These are phyloP conservation scores for Graphiopsis chlorocephala DNA, from an alignment of 2,329 filamentous ascomycete genomes.

Conservation along the genomic window DNA sequence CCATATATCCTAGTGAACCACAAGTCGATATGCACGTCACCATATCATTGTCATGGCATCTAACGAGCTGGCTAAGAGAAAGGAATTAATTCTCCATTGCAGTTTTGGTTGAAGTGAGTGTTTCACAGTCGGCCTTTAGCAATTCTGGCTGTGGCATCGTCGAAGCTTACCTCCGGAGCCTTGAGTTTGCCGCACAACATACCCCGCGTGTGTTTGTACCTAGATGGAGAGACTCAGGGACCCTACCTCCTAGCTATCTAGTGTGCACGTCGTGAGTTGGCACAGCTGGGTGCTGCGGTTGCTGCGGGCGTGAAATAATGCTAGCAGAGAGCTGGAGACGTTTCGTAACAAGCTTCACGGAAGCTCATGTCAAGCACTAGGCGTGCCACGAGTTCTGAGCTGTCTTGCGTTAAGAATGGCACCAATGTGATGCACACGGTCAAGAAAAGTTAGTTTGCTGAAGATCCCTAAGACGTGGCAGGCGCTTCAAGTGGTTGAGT, in stretches of 20 bases:
- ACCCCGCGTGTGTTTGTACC: slow-evolving; percentile 3
- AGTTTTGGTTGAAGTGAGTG: not conserved
- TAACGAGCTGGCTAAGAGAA: not conserved
- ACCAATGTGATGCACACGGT: not conserved
- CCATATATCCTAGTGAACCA: not conserved
- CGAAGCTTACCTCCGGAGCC: not conserved
- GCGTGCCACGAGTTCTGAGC: not conserved
- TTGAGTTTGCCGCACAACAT: not conserved
- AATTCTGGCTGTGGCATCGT: not conserved
- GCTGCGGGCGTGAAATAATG: not conserved
- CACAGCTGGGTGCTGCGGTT: slow-evolving; percentile 7
- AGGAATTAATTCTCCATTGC: not conserved
- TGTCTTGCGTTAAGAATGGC: not conserved
- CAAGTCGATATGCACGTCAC: not conserved
- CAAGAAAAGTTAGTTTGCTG: not conserved
- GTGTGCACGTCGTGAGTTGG: not conserved
- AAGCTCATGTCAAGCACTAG: not conserved
- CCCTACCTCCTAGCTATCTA: not conserved
- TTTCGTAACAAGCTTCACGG: slow-evolving; percentile 2
- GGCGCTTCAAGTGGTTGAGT: not conserved
- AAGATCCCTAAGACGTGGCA: not conserved
- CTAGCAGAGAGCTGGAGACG: not conserved
- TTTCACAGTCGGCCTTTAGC: not conserved
- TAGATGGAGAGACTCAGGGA: not conserved
- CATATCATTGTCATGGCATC: not conserved